Conservation (phyloP, 345 rosid species). For the Aethionema arabicum region DNA sequence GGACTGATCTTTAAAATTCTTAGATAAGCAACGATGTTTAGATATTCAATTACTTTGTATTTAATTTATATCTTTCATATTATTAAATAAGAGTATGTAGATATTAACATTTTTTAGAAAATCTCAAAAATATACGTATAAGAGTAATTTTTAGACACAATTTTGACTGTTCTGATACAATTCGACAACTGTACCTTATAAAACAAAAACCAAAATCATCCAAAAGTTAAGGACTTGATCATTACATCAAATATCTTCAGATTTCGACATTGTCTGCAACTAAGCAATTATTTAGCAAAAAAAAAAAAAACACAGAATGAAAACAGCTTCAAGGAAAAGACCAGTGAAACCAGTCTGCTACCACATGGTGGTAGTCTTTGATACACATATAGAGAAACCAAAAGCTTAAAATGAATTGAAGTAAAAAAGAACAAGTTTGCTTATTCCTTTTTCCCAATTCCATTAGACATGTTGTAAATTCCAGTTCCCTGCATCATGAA, state of each 20-base stretch:
- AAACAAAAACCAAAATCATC: background rate
- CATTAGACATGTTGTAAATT: conserved; percentile 80
- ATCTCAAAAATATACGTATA: no score
- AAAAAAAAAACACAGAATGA: conserved; percentile 28
- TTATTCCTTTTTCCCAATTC: conserved; percentile 85
- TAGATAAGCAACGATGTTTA: no score
- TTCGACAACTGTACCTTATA: background rate
- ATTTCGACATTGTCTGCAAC: conserved; percentile 38
- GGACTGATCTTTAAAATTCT: no score
- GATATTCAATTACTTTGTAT: no score
- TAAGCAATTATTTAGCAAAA: conserved; percentile 46
- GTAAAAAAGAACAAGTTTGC: conserved; percentile 10
- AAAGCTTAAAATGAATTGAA: conserved; percentile 20
- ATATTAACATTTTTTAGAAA: no score
- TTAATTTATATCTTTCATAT: no score
- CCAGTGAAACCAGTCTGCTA: conserved; percentile 21
- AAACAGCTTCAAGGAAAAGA: conserved; percentile 24
- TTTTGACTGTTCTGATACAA: no score
- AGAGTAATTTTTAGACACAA: no score
- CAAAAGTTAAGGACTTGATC: background rate
- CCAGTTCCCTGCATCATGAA: conserved; percentile 66
- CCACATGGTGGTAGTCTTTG: conserved; percentile 16
- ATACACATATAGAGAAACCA: conserved; percentile 26
- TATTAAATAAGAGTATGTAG: no score
- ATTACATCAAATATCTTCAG: conserved; percentile 26